Percentiles rank a stretch among this genome's conserved stretches.
Evolutionary conservation across 2,329 filamentous ascomycete species (phyloP).

Genomic region (Cytospora chrysosperma): DNA sequence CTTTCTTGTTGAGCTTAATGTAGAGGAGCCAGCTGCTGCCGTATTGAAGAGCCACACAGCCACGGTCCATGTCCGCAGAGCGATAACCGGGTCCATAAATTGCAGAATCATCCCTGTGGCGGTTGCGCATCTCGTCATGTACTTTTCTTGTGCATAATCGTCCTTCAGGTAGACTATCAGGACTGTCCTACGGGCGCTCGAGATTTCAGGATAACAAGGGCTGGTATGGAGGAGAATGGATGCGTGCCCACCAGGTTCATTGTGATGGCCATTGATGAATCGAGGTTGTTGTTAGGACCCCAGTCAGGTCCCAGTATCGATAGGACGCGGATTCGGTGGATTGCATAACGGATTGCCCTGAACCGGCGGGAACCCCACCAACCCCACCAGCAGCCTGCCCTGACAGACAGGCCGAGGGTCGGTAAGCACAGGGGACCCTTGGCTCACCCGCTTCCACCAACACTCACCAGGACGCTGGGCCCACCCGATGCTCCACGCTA

Average conservation of each 20-base stretch:
- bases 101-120: neutral
- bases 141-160: neutral
- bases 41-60: neutral
- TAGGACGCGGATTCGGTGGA: neutral
- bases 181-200: neutral
- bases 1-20: neutral
- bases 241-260: neutral
- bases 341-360: neutral
- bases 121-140: neutral
- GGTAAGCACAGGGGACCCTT: neutral
- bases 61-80: neutral
- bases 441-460: neutral
- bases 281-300: neutral
- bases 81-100: neutral
- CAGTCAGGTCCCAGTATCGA: neutral
- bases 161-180: neutral
- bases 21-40: neutral
- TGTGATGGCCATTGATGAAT: constrained; percentile 2
- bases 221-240: neutral
- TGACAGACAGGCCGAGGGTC: neutral
- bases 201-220: neutral
- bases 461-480: neutral
- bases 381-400: neutral
- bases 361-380: neutral
- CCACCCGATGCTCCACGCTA: constrained; percentile 5